Evolutionary conservation across 371 early-diverging fungal genomes (phyloP).

Genomic region (Rhizopus sp.): DNA sequence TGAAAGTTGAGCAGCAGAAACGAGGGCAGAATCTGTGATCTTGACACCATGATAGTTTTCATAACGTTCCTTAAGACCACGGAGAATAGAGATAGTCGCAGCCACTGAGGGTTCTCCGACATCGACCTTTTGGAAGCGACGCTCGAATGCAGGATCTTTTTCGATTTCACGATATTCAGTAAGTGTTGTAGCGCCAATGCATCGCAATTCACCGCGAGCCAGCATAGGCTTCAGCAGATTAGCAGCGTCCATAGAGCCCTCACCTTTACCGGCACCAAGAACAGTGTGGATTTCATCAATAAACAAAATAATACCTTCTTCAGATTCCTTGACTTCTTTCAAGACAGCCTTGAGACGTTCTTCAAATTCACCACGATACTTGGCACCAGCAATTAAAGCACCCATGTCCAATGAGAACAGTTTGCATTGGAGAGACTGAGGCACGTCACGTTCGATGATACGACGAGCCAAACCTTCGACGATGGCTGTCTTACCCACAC

Average conservation of each 20-base stretch:
- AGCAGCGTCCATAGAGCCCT: slow-evolving; percentile 93
- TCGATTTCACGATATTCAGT: slow-evolving; percentile 85
- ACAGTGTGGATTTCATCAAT: slow-evolving; percentile 99
- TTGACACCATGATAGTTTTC: slow-evolving; percentile 89
- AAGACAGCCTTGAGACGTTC: slow-evolving; percentile 97
- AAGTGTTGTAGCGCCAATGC: slow-evolving; percentile 91
- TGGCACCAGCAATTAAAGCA: slow-evolving; percentile 85
- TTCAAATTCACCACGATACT: slow-evolving; percentile 98
- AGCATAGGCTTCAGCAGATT: slow-evolving; percentile 92
- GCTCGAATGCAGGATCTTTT: slow-evolving; percentile 89
- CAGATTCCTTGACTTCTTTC: slow-evolving; percentile 92
- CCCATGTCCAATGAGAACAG: slow-evolving; percentile 97
- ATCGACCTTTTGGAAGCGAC: slow-evolving; percentile 86
- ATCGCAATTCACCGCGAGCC: slow-evolving; percentile 82
- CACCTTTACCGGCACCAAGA: slow-evolving; percentile 89
- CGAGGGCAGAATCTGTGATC: slow-evolving; percentile 79
- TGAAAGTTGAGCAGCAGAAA: slow-evolving; percentile 77
- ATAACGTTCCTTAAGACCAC: slow-evolving; percentile 84
- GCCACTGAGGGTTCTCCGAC: slow-evolving; percentile 82
- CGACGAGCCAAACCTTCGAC: slow-evolving; percentile 97
- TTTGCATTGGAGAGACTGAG: slow-evolving; percentile 81
- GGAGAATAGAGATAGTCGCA: slow-evolving; percentile 84
- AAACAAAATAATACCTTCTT: slow-evolving; percentile 93
- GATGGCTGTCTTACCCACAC: slow-evolving; percentile 96
- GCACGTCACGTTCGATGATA: slow-evolving; percentile 95